Base-by-base conservation (phyloP, 2,329 filamentous ascomycete genomes). In the Orbilia ellipsospora region DNA sequence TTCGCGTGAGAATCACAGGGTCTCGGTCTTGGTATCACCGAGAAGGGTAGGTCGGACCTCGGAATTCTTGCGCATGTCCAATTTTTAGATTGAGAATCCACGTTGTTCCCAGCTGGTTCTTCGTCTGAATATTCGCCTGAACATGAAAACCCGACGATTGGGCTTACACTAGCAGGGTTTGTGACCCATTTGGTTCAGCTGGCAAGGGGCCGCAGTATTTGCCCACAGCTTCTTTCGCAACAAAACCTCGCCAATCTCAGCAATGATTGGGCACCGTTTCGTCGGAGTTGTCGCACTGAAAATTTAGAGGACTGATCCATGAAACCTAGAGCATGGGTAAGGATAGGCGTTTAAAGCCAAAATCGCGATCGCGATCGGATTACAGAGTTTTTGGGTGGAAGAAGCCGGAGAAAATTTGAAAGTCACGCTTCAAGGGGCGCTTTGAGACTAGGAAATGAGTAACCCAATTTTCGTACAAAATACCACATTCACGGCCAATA, bases 91-190 rank as follows among this genome's bases (percentile, higher is more conserved):
- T 36, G 31, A 36, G 5, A 36, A 36, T 36, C 40, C 40, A 44
- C 10, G 44, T 5, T 10, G 44, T 48, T 48, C 44, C 13, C 44
- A 15, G 13, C 16, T 10, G n/a, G 15, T n/a, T 6, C 50, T 36
- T 52, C 50, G 50, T 52, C 50, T 23, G 50, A 52, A 52, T 13
- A 8, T 20, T 52, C 20, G 16, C 15, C 20, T 52, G 50, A 52
- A 26, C 23, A 23, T 4, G 23, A 23, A 12, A 26, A 48, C 50
- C 50, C 6, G 18, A 20, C 50, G 1, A 52, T 18, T 52, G 50
- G 50, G 20, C 18, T 52, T 10, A 26, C 12, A n/a, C 50, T 52
- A 52, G 50, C 50, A 26, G 16, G 50, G 50, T 52, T 52, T 52
- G 16, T 10, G 12, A 13, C 50, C 20, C 50, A 26, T 18, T 13